phyloP scores from a whole-genome alignment of 805 yeast species.

The Pichia rugopelliculosa region DNA sequence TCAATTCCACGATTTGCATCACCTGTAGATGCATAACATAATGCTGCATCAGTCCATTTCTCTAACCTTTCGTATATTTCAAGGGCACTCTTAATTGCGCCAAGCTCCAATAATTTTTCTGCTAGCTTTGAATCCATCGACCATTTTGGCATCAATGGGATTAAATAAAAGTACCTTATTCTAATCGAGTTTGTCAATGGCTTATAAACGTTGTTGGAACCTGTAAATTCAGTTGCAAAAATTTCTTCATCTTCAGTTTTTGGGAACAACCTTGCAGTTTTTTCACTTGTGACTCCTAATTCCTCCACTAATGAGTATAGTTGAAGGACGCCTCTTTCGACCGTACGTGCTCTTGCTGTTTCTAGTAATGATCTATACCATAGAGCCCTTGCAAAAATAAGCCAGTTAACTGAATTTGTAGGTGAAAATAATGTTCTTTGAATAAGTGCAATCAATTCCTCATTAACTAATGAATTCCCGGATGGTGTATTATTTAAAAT shows the following conservation, averaged over 20 bases:
- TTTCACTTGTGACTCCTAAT: constrained; percentile 56
- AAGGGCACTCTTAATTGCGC: constrained; percentile 78
- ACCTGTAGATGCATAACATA: constrained; percentile 84
- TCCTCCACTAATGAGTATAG: constrained; percentile 90
- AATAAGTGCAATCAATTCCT: constrained; percentile 73
- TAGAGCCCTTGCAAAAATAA: constrained; percentile 68
- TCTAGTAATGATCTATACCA: constrained; percentile 90
- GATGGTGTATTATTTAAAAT: constrained; percentile 66
- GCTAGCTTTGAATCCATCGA: constrained; percentile 74
- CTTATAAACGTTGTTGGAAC: background rate
- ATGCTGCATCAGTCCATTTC: constrained; percentile 74
- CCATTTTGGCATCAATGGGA: constrained; percentile 83
- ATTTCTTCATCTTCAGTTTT: constrained; percentile 26
- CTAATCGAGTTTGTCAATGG: constrained; percentile 42
- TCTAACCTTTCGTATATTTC: constrained; percentile 79
- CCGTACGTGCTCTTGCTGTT: constrained; percentile 71
- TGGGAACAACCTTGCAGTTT: constrained; percentile 46
- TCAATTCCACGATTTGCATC: constrained; percentile 59
- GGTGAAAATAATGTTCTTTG: constrained; percentile 59
- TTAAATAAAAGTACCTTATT: constrained; percentile 59
- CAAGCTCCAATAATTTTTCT: constrained; percentile 77
- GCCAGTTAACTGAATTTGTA: constrained; percentile 53
- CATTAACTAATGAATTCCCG: constrained; percentile 63
- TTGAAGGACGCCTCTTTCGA: constrained; percentile 90
- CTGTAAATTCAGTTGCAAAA: constrained; percentile 19